Conservation (phyloP, 2,329 filamentous ascomycete species). For the Cladosporium sp. region DNA sequence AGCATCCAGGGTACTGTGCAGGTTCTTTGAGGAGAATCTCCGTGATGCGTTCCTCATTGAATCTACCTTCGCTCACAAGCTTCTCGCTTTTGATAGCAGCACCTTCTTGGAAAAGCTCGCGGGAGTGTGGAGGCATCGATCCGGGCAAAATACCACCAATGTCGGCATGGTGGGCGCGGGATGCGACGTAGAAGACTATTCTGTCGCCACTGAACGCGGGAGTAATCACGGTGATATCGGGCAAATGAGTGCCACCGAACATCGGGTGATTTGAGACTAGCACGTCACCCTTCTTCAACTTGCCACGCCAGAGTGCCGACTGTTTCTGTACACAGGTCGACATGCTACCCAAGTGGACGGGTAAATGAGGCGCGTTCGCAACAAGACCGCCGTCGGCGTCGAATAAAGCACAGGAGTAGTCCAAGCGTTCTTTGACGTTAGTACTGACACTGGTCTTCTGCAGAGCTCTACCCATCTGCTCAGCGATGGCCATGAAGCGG, state of each 20-base stretch:
- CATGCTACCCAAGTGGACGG: slow-evolving; percentile 78
- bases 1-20: slow-evolving; percentile 68
- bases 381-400: slow-evolving; percentile 71
- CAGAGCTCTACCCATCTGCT: slow-evolving; percentile 74
- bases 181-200: slow-evolving; percentile 78
- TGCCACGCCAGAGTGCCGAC: slow-evolving; percentile 73
- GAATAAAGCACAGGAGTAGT: slow-evolving; percentile 79
- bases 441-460: slow-evolving; percentile 77
- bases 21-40: slow-evolving; percentile 66
- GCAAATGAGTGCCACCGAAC: slow-evolving; percentile 77
- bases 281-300: slow-evolving; percentile 72
- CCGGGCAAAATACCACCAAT: slow-evolving; percentile 79
- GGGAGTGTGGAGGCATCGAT: slow-evolving; percentile 74
- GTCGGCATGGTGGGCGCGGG: slow-evolving; percentile 75
- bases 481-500: slow-evolving; percentile 79
- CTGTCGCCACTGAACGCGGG: slow-evolving; percentile 70
- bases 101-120: slow-evolving; percentile 54
- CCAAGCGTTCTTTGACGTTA: slow-evolving; percentile 76
- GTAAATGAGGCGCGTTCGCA: slow-evolving; percentile 73
- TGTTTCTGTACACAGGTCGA: slow-evolving; percentile 77
- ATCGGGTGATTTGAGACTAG: slow-evolving; percentile 81
- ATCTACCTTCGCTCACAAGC: slow-evolving; percentile 69
- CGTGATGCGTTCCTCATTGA: slow-evolving; percentile 71
- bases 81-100: slow-evolving; percentile 56
- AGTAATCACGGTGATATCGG: slow-evolving; percentile 76